Evolutionary conservation across 345 rosid genomes (phyloP).

Genomic region (Angophora floribunda): DNA sequence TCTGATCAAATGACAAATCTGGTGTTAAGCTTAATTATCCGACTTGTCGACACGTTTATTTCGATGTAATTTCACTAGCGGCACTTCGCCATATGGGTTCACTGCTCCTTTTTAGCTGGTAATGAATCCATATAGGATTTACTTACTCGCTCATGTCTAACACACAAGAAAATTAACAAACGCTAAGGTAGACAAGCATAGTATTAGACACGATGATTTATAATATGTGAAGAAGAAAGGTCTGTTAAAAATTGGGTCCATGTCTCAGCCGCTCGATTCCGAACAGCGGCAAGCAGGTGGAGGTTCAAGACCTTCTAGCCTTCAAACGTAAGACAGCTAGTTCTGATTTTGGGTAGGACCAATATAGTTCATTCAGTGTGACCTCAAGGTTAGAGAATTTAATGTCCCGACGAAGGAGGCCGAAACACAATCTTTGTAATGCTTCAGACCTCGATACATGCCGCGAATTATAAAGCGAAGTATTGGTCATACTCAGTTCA

Average conservation of each 20-base stretch:
- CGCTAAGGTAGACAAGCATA: not conserved
- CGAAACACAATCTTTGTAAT: not conserved
- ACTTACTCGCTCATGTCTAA: not conserved
- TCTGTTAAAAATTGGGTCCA: not conserved
- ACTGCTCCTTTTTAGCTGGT: not conserved
- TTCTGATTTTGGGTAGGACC: not conserved
- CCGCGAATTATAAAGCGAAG: not conserved
- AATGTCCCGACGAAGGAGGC: not conserved
- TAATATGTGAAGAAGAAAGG: not conserved
- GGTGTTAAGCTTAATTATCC: not conserved
- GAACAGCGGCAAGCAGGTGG: not conserved
- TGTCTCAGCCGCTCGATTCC: not conserved
- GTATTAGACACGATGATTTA: not conserved
- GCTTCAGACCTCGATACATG: not conserved
- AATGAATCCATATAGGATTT: not conserved
- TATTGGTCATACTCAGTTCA: not conserved
- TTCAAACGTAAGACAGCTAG: not conserved
- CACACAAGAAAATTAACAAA: not conserved
- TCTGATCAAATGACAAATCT: fast-evolving
- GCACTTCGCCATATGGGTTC: not conserved
- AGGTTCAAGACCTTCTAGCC: not conserved
- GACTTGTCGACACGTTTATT: not conserved
- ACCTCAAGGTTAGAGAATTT: not conserved
- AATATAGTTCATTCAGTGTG: not conserved
- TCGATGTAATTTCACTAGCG: not conserved